Evolutionary conservation across 2,329 filamentous ascomycete genomes (phyloP).

Genomic region (Colletotrichum tamarilloi): DNA sequence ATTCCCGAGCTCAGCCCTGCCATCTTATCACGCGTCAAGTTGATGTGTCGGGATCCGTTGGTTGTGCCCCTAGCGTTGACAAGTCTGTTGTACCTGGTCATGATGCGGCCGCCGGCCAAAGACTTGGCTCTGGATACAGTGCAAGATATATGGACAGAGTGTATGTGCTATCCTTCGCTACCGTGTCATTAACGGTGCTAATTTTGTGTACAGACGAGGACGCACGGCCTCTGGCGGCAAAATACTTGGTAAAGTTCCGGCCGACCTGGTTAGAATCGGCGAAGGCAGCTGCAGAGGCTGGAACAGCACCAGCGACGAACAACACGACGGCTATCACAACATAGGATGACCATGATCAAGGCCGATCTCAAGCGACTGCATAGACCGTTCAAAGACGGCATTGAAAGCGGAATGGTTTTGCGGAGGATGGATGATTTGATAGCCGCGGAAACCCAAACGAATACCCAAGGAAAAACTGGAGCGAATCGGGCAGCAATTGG

Average conservation of each 20-base stretch:
- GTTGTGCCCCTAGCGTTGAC: conserved; percentile 72
- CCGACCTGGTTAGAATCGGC: conserved; percentile 59
- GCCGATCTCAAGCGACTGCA: neutral
- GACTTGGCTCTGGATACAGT: conserved; percentile 73
- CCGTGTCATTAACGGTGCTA: conserved; percentile 21
- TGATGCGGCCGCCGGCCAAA: conserved; percentile 74
- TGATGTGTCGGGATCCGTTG: conserved; percentile 73
- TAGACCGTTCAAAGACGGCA: no score
- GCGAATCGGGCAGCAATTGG: neutral
- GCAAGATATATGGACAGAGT: conserved; percentile 74
- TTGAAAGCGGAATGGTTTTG: neutral
- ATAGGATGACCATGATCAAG: conserved; percentile 30
- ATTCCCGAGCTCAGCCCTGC: conserved; percentile 81
- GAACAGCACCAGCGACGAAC: conserved; percentile 35
- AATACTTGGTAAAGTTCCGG: conserved; percentile 71
- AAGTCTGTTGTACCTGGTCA: conserved; percentile 73
- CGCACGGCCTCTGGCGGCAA: conserved; percentile 69
- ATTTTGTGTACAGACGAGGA: conserved; percentile 64
- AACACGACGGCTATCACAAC: conserved; percentile 45
- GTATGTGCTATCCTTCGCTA: conserved; percentile 54
- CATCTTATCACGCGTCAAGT: conserved; percentile 79
- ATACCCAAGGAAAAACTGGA: neutral
- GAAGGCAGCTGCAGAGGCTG: conserved; percentile 39
- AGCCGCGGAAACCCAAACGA: neutral
- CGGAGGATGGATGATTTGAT: neutral